A percentile compares a stretch with the other conserved stretches of the same genome.
phyloP scores from a whole-genome alignment of 192 early-diverging fungal species.

The Backusella sp. region DNA sequence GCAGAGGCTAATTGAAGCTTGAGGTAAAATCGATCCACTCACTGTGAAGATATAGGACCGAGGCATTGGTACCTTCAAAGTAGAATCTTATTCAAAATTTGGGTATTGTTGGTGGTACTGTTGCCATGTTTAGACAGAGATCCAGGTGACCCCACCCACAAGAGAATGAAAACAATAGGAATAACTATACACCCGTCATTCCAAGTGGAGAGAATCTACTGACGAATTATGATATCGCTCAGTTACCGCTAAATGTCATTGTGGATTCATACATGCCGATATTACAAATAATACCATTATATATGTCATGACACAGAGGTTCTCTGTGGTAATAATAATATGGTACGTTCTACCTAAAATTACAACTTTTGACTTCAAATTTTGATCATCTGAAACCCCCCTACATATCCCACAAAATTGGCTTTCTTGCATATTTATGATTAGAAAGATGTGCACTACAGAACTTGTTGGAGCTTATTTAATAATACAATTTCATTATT shows the following conservation, averaged over 20 bases:
- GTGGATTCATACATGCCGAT: conserved; percentile 31
- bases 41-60: conserved; percentile 2
- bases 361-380: no score
- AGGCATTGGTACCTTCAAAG: conserved; percentile 16
- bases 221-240: conserved; percentile 18
- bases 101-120: conserved; percentile 29
- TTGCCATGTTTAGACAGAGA: conserved; percentile 23
- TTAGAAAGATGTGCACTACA: no score
- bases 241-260: conserved; percentile 28
- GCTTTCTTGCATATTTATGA: no score
- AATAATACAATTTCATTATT: no score
- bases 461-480: no score
- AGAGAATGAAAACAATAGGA: conserved; percentile 18
- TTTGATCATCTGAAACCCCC: no score
- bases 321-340: conserved; percentile 5
- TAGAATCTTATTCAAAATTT: conserved; percentile 25
- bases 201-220: conserved; percentile 8
- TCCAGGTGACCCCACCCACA: neutral
- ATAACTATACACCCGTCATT: neutral
- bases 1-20: conserved; percentile 27
- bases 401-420: no score
- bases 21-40: no score
- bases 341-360: no score
- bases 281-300: conserved; percentile 25
- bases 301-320: conserved; percentile 20